phyloP scores from a whole-genome alignment of 768 basidiomycete species.

The Hericium erinaceus region DNA sequence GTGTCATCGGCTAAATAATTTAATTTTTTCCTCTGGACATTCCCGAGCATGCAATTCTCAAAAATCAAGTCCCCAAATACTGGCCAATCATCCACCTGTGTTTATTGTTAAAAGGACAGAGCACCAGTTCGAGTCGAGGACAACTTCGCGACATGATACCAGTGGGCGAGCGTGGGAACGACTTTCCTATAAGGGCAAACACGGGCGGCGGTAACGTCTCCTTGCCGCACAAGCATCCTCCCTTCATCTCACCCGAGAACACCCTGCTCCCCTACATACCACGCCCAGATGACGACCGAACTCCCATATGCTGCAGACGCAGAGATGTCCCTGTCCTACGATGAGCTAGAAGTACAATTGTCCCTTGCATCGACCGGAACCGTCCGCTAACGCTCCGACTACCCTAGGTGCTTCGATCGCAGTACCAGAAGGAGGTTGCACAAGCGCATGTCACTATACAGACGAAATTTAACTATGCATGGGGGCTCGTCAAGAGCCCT shows the following conservation, averaged over 20 bases:
- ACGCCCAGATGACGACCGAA: slow-evolving; percentile 44
- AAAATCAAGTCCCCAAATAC: too few relatives aligned
- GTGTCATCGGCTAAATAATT: too few relatives aligned
- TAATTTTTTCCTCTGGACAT: too few relatives aligned
- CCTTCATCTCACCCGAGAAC: neutral
- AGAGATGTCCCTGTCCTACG: slow-evolving; percentile 76
- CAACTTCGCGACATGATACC: too few relatives aligned
- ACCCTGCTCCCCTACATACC: neutral
- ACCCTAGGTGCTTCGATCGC: slow-evolving; percentile 66
- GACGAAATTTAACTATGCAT: slow-evolving; percentile 95
- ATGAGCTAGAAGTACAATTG: slow-evolving; percentile 72
- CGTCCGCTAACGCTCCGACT: neutral
- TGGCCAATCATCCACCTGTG: too few relatives aligned
- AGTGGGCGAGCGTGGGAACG: too few relatives aligned
- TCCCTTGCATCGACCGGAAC: neutral
- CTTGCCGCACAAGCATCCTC: neutral
- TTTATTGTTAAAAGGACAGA: too few relatives aligned
- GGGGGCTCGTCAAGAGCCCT: slow-evolving; percentile 94
- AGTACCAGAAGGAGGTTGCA: slow-evolving; percentile 82
- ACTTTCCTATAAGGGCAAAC: too few relatives aligned
- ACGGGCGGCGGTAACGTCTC: neutral
- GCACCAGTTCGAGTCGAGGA: too few relatives aligned
- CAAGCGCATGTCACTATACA: slow-evolving; percentile 85
- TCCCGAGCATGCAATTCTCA: too few relatives aligned
- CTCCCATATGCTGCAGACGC: slow-evolving; percentile 95